Base-by-base conservation (phyloP, 805 yeast genomes). In the Maudiozyma barnettii region DNA sequence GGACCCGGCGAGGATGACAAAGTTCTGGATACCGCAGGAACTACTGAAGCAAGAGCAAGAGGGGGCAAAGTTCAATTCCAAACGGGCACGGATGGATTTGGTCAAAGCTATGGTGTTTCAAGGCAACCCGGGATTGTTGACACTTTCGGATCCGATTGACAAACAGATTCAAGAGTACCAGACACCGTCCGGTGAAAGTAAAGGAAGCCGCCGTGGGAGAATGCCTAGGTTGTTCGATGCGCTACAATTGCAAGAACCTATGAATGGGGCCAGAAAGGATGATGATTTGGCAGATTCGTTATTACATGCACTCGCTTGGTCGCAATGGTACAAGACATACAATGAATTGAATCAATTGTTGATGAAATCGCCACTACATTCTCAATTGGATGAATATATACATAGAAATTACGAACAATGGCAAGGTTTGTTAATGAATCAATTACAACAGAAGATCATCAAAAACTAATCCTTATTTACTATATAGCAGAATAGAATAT, bases 261-360 rank as follows among this genome's bases (percentile, higher is more conserved):
- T 10, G 4, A 53, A 57, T 12, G 67, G 67, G 0, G 43, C 51
- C 4, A 61, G 59, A 19, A 82, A 82, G 57, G 75, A 76, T 39
- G 90, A 82, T 58, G 90, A 82, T 58, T 64, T 82, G 47, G 75
- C 80, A 8, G 90, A 82, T 58, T 71, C 82, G 0, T 64, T 82
- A n/a, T 63, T 82, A 14, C 86, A 82, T 59, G 84, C 78, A 1
- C 49, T 80, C 2, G 70, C 76, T 0, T 75, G 77, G 70, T 45
- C 67, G 13, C 56, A 64, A 12, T 79, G 81, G 76, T 33, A 59
- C 1, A 44, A 39, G 18, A 47, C 51, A 19, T 61, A 54, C 35
- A 50, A 53, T 14, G 21, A 38, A 21, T 12, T 44, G 29, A 10
- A 20, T 9, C 21, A 39, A 7, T 13, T 31, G 8, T 12, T 22